Conservation (phyloP, 2,329 filamentous ascomycete genomes). For the Exserohilum rostratum region DNA sequence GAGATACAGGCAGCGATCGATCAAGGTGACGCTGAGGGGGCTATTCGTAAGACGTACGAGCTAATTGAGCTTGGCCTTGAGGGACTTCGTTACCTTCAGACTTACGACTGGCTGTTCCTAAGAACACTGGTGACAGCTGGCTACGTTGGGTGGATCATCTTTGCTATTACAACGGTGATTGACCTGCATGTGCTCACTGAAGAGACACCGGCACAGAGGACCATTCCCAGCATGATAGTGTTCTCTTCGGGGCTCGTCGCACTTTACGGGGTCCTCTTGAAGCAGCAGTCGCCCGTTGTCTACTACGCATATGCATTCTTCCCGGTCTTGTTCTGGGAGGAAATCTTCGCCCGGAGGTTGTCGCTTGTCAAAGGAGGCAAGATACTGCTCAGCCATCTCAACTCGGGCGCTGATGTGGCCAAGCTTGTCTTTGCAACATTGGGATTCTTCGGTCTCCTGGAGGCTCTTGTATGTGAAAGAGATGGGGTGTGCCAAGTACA, state of each 20-base stretch:
- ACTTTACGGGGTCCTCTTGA: slow-evolving; percentile 78
- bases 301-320: slow-evolving; percentile 95
- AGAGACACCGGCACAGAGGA: slow-evolving; percentile 68
- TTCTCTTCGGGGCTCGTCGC: slow-evolving; percentile 79
- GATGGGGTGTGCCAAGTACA: not conserved
- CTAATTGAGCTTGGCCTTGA: slow-evolving; percentile 79
- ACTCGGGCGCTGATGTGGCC: slow-evolving; percentile 62
- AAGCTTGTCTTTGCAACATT: slow-evolving; percentile 68
- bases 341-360: slow-evolving; percentile 79
- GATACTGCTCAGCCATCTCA: slow-evolving; percentile 72
- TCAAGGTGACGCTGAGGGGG: slow-evolving; percentile 70
- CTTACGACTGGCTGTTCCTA: slow-evolving; percentile 97
- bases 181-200: slow-evolving; percentile 85
- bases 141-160: slow-evolving; percentile 95
- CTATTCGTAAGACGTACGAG: slow-evolving; percentile 77
- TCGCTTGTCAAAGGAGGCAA: slow-evolving; percentile 71
- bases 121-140: slow-evolving; percentile 85
- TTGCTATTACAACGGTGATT: slow-evolving; percentile 85
- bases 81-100: slow-evolving; percentile 91
- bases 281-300: slow-evolving; percentile 77
- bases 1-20: slow-evolving; percentile 73
- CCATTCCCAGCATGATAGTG: slow-evolving; percentile 62
- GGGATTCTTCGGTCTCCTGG: slow-evolving; percentile 74
- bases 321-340: slow-evolving; percentile 95
- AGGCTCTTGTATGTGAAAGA: slow-evolving; percentile 65